Evolutionary conservation across 2,329 filamentous ascomycete species (phyloP), one percentile per base, ranked within the genome.

Genomic region (Penicillium sp.): DNA sequence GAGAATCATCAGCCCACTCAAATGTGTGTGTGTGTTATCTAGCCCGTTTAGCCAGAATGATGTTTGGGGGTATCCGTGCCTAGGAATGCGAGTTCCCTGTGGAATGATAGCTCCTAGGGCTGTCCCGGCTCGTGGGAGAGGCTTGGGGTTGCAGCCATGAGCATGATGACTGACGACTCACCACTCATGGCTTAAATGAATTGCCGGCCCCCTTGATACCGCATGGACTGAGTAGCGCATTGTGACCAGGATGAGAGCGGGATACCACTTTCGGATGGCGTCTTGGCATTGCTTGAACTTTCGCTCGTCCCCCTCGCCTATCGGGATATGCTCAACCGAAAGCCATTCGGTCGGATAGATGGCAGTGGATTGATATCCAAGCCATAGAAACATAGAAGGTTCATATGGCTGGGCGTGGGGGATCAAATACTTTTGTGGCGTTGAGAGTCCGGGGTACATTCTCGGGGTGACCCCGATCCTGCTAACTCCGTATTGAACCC

Each of bases 221-320:
- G 13, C n/a, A n/a, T 36, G 34, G 13, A 13, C 13, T n/a, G 5
- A 36, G 34, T 36, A 36, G 34, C 16, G 38, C 38, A 10, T 40
- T 6, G 9, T 5, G 14, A 39, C 36, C 13, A 18, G 38, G 38
- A n/a, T 40, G 18, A 18, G 38, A 40, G n/a, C 29, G 36, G 43
- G 36, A 24, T 45, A 31, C 34, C 21, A n/a, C 5, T 31, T 40
- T 13, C 4, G 49, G 44, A 42, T 45, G 42, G 14, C 14, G 9
- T 34, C 49, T 47, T 52, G 43, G 38, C 50, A 29, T 41, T 21
- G 22, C 36, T 47, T 51, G 11, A 52, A 38, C 38, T 44, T 45
- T 47, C 49, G 34, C 49, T 41, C 11, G 34, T 27, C 24, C 24
- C 14, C 11, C 11, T 51, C 38, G 21, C n/a, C 8, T 18, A 22